Conservation (phyloP, 768 basidiomycete species). For the Exsudoporus frostii region DNA sequence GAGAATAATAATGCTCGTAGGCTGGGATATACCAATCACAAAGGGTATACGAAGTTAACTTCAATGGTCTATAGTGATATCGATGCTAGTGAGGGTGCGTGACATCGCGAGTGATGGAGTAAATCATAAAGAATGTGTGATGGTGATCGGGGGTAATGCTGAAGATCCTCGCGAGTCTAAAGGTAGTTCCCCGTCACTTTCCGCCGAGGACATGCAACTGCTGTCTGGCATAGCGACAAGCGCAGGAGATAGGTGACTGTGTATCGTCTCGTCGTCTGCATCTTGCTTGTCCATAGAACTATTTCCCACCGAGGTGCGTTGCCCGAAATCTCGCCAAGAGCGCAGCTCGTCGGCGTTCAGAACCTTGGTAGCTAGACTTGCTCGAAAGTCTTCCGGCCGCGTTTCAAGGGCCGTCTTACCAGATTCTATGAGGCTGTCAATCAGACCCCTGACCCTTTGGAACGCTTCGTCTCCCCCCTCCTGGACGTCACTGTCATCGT, state of each 20-base stretch:
- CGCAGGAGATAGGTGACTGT: slow-evolving; percentile 11
- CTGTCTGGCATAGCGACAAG: slow-evolving; percentile 20
- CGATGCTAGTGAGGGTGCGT: slow-evolving; percentile 12
- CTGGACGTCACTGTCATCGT: slow-evolving; percentile 40
- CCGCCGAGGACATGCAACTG: slow-evolving; percentile 12
- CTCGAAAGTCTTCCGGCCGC: slow-evolving; percentile 50
- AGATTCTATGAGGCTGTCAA: slow-evolving; percentile 59
- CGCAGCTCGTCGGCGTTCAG: slow-evolving; percentile 70
- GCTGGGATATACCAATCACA: slow-evolving; percentile 16
- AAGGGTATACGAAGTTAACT: slow-evolving; percentile 27
- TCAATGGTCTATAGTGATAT: slow-evolving; percentile 20
- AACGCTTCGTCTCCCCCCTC: slow-evolving; percentile 54
- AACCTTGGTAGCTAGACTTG: slow-evolving; percentile 57
- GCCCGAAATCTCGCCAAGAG: slow-evolving; percentile 47
- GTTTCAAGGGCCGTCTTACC: slow-evolving; percentile 62
- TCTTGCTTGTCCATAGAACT: slow-evolving; percentile 18
- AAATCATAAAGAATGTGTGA: slow-evolving; percentile 38
- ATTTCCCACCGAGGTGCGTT: slow-evolving; percentile 11
- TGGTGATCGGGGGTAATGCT: slow-evolving; percentile 41
- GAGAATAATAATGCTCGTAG: slow-evolving; percentile 5
- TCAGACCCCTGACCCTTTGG: slow-evolving; percentile 55
- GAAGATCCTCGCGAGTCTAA: slow-evolving; percentile 11
- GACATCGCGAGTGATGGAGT: slow-evolving; percentile 2
- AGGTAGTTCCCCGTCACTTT: slow-evolving; percentile 30
- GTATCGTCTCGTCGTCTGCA: slow-evolving; percentile 32